Percentiles rank a stretch among this genome's conserved stretches.
Evolutionary conservation across 73 alveolate genomes (phyloP).

Genomic region (Diophrys sp.): DNA sequence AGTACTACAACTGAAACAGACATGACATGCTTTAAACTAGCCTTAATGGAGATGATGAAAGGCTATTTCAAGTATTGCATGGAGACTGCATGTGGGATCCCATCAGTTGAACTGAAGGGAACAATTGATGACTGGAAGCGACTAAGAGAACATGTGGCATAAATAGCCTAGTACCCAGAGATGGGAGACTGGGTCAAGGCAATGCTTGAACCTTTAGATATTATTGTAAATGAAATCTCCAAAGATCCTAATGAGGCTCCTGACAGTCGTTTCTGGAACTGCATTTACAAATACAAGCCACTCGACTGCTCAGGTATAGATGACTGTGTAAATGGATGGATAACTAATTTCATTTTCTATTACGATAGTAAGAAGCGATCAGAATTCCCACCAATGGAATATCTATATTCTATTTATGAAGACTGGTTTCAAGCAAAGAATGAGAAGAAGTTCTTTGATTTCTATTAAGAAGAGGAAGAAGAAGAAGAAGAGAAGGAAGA

Average conservation of each 20-base stretch:
- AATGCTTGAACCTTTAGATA: background rate
- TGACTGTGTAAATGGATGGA: conserved; percentile 2
- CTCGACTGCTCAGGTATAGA: background rate
- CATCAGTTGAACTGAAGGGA: background rate
- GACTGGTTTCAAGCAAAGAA: background rate
- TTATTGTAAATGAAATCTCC: background rate
- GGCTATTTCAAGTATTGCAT: background rate
- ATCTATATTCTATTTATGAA: background rate
- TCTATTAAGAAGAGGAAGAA: background rate
- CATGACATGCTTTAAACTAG: background rate
- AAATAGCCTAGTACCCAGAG: background rate
- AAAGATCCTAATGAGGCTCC: background rate
- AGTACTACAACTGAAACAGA: background rate
- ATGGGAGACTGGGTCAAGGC: background rate
- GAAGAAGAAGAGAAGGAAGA: background rate
- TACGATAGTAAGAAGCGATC: background rate
- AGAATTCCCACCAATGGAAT: background rate
- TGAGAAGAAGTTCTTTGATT: background rate
- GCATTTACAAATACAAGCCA: background rate
- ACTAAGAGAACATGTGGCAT: background rate
- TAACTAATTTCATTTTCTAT: background rate
- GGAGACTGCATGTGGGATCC: background rate
- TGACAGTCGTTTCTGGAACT: background rate
- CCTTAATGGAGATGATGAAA: background rate
- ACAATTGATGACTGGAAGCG: background rate